These are phyloP conservation scores for Tripterygium wilfordii DNA, from an alignment of 177 flowering plant species.

Conservation along the genomic window DNA sequence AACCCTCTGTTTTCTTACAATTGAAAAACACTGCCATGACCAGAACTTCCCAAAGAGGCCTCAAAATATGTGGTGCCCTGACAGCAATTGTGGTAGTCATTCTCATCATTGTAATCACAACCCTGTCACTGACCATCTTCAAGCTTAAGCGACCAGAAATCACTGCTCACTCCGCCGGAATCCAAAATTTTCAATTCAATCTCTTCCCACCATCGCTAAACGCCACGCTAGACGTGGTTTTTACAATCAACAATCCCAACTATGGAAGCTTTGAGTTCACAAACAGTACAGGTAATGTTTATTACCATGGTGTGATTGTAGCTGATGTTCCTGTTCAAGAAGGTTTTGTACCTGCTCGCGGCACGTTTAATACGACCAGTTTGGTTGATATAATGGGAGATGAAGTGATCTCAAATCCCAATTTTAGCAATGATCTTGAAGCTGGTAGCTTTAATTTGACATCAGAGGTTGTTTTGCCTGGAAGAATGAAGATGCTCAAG, in stretches of 20 bases:
- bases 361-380: conserved; percentile 15
- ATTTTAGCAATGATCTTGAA: conserved; percentile 14
- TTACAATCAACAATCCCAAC: conserved; percentile 28
- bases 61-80: conserved; percentile 25
- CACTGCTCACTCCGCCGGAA: conserved; percentile 8
- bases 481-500: conserved; percentile 24
- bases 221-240: conserved; percentile 13
- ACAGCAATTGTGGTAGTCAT: conserved; percentile 11
- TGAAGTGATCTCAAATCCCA: conserved; percentile 15
- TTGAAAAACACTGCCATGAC: too few relatives aligned
- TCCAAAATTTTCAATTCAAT: conserved; percentile 1
- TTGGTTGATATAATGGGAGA: conserved; percentile 11
- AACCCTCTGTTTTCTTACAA: too few relatives aligned
- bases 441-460: conserved; percentile 28
- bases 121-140: conserved; percentile 26
- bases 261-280: conserved; percentile 31
- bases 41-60: conserved; percentile 10
- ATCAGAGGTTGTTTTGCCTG: conserved; percentile 19
- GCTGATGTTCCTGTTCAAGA: conserved; percentile 22
- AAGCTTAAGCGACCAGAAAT: conserved; percentile 35
- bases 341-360: conserved; percentile 18
- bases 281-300: conserved; percentile 14
- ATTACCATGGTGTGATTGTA: conserved; percentile 19
- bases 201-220: conserved; percentile 8
- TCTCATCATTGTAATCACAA: conserved; percentile 7